Evolutionary conservation across 345 rosid genomes (phyloP), one percentile per base, ranked within the genome.

Genomic region (Mangifera indica): DNA sequence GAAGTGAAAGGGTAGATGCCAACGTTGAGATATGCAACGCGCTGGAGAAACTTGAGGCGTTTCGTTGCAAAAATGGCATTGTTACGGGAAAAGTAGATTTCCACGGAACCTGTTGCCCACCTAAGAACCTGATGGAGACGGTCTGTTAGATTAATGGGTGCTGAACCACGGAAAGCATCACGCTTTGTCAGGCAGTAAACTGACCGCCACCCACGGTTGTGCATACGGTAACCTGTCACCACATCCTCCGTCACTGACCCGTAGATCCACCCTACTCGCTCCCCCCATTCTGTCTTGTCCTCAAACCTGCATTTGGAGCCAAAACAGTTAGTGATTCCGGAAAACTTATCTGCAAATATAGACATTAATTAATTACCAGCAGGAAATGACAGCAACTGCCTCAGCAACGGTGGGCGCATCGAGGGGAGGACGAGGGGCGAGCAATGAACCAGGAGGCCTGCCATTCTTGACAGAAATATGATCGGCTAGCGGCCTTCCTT

Each of bases 331-430:
- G 42, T 37, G 8, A 7, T 5, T 37, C 42, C 8, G 42, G 42
- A 37, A 37, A 5, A 6, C 42, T 5, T 37, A 37, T 37, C 6
- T 37, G 8, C 7, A 7, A 37, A 37, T 37, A 5, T 37, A 37
- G 42, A 7, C 42, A 37, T 26, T 15, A 9, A 6, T 73, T 88
- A 12, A 6, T 73, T 88, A 93, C 98, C 98, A 93, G 87, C 98
- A 93, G 60, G 98, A 92, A 63, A 93, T 88, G 78, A 92, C 98
- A 29, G 93, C 97, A 7, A 91, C 85, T 17, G 98, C 98, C 82
- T 93, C 98, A 7, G 98, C 98, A n/a, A 93, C 97, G 1, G 97
- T 93, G 1, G 89, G 97, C 4, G 98, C 97, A 74, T 93, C 97
- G 2, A 93, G 84, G 0, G 96, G 98, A 0, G 88, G 89, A 45